phyloP scores from a whole-genome alignment of 257 asterid genomes.

The Salvia hispanica region DNA sequence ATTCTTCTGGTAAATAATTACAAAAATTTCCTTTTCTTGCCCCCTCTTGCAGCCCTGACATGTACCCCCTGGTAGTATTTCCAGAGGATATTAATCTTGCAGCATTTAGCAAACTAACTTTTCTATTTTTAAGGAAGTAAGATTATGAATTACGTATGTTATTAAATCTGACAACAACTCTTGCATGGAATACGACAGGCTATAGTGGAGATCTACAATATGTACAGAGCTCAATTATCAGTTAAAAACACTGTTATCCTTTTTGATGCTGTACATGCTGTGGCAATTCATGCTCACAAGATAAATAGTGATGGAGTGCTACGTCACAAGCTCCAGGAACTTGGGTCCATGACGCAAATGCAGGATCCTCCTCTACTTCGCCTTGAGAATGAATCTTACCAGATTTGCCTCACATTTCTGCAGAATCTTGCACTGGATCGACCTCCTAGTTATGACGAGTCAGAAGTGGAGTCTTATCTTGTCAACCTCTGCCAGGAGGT shows the following conservation, averaged over 20 bases:
- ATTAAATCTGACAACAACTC: constrained; percentile 25
- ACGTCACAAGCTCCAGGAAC: constrained; percentile 75
- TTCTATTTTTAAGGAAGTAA: too few relatives aligned
- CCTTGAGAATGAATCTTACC: constrained; percentile 95
- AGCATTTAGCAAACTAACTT: too few relatives aligned
- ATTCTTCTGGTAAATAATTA: background rate
- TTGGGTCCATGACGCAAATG: constrained; percentile 86
- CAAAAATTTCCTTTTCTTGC: too few relatives aligned
- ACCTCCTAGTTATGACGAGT: constrained; percentile 58
- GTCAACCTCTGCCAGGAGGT: constrained; percentile 88
- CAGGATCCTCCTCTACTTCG: constrained; percentile 99
- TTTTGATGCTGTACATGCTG: constrained; percentile 76
- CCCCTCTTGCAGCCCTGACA: too few relatives aligned
- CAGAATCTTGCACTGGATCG: constrained; percentile 74
- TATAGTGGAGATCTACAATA: constrained; percentile 83
- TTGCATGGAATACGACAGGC: constrained; percentile 58
- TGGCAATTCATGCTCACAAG: constrained; percentile 83
- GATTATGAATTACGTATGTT: background rate
- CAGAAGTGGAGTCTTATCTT: constrained; percentile 76
- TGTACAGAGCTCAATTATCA: constrained; percentile 72
- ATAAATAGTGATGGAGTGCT: constrained; percentile 60
- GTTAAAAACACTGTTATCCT: constrained; percentile 63
- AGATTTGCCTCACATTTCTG: constrained; percentile 71
- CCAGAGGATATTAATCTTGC: too few relatives aligned
- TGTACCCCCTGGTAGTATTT: too few relatives aligned